Evolutionary conservation across 2,329 filamentous ascomycete species (phyloP).

Genomic region (Neoscytalidium dimidiatum): DNA sequence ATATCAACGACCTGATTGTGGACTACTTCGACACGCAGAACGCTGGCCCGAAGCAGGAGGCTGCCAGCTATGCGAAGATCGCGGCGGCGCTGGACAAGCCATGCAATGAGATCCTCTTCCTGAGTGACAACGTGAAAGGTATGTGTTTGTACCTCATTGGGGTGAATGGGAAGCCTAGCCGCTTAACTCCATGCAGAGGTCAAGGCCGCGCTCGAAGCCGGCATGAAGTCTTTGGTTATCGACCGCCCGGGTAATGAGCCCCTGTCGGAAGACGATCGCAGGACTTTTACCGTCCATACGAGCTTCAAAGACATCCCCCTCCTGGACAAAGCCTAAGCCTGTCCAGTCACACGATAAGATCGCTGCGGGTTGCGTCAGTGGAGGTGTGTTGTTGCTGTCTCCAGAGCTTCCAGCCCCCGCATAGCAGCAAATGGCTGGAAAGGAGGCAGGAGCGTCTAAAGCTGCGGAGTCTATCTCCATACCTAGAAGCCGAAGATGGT

Average conservation of each 20-base stretch:
- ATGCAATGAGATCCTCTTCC: constrained; percentile 66
- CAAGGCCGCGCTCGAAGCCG: constrained; percentile 45
- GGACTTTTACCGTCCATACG: constrained; percentile 15
- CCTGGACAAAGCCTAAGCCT: constrained; percentile 2
- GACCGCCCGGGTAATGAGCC: constrained; percentile 70
- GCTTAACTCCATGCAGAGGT: constrained; percentile 40
- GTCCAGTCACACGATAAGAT: constrained; percentile 6
- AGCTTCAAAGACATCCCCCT: constrained; percentile 18
- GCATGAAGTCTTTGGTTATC: constrained; percentile 46
- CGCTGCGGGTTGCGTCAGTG: background rate
- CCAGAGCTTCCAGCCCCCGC: background rate
- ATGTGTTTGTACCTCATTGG: constrained; percentile 23
- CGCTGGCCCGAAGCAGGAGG: constrained; percentile 72
- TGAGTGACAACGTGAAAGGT: constrained; percentile 75
- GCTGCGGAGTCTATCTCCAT: background rate
- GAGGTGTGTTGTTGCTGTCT: background rate
- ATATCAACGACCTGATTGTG: constrained; percentile 39
- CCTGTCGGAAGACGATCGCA: constrained; percentile 40
- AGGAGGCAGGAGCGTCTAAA: background rate
- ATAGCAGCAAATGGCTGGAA: background rate
- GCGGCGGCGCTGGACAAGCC: constrained; percentile 50
- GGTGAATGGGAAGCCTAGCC: constrained; percentile 18
- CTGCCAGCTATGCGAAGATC: constrained; percentile 68
- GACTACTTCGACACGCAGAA: constrained; percentile 73
- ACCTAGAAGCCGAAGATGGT: background rate